phyloP scores from a whole-genome alignment of 768 basidiomycete species.

The Xanthoconium purpureum region DNA sequence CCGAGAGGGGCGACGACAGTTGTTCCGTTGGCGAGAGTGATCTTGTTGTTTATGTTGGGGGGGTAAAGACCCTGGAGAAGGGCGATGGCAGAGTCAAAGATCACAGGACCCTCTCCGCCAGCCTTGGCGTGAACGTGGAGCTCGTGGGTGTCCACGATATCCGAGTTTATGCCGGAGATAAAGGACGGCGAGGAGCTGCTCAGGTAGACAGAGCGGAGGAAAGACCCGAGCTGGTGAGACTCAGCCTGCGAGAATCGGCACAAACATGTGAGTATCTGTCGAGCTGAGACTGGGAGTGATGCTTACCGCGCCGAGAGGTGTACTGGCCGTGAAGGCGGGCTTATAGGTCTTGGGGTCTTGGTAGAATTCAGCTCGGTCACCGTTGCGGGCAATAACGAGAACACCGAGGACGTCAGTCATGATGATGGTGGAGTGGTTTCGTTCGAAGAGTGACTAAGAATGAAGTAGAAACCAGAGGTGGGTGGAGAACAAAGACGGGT shows the following conservation, averaged over 20 bases:
- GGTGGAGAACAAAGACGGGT: slow-evolving; percentile 13
- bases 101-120: slow-evolving; percentile 80
- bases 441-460: slow-evolving; percentile 14
- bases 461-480: slow-evolving; percentile 17
- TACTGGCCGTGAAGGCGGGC: slow-evolving; percentile 61
- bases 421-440: slow-evolving; percentile 17
- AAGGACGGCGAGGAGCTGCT: slow-evolving; percentile 62
- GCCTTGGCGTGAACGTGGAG: slow-evolving; percentile 78
- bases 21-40: slow-evolving; percentile 75
- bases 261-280: neutral
- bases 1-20: slow-evolving; percentile 69
- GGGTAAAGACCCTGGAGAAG: slow-evolving; percentile 85
- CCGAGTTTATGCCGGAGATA: slow-evolving; percentile 60
- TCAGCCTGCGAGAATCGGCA: slow-evolving; percentile 45
- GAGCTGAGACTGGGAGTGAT: neutral
- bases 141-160: slow-evolving; percentile 71
- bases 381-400: slow-evolving; percentile 70
- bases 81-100: slow-evolving; percentile 83
- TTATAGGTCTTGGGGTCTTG: slow-evolving; percentile 72
- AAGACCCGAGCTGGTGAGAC: slow-evolving; percentile 60
- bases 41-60: slow-evolving; percentile 68
- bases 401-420: slow-evolving; percentile 66
- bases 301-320: slow-evolving; percentile 70
- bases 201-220: slow-evolving; percentile 67
- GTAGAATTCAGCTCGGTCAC: slow-evolving; percentile 52